These are phyloP conservation scores for Hymenoscyphus infarciens DNA, from an alignment of 2,329 filamentous ascomycete genomes.

Conservation along the genomic window DNA sequence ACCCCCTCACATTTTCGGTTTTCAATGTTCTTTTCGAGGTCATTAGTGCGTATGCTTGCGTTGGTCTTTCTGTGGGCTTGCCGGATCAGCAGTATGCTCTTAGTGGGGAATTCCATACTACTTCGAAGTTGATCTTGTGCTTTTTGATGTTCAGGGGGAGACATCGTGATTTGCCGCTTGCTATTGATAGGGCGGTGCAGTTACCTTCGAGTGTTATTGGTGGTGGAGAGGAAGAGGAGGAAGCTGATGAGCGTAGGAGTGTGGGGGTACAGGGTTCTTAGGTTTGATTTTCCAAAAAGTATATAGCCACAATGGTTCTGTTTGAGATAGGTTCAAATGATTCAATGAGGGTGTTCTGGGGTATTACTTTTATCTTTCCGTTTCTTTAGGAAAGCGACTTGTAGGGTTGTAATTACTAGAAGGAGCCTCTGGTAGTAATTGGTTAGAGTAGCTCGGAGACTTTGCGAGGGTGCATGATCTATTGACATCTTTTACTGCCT, in stretches of 20 bases:
- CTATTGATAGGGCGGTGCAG: constrained; percentile 49
- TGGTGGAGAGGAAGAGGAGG: constrained; percentile 1
- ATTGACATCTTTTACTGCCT: too few relatives aligned
- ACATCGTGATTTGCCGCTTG: constrained; percentile 53
- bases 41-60: constrained; percentile 56
- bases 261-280: background rate
- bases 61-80: constrained; percentile 57
- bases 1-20: constrained; percentile 51
- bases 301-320: background rate
- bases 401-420: too few relatives aligned
- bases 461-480: too few relatives aligned
- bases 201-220: constrained; percentile 1
- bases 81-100: constrained; percentile 53
- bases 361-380: too few relatives aligned
- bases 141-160: constrained; percentile 55
- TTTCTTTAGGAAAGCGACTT: too few relatives aligned
- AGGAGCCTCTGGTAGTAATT: too few relatives aligned
- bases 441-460: too few relatives aligned
- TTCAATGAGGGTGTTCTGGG: too few relatives aligned
- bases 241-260: background rate
- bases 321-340: background rate
- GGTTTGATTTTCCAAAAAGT: background rate
- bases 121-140: constrained; percentile 56
- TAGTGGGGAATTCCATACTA: constrained; percentile 49
- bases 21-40: constrained; percentile 61